Conservation (phyloP, 176 grass and related monocot genomes). For the Themeda triandra region DNA sequence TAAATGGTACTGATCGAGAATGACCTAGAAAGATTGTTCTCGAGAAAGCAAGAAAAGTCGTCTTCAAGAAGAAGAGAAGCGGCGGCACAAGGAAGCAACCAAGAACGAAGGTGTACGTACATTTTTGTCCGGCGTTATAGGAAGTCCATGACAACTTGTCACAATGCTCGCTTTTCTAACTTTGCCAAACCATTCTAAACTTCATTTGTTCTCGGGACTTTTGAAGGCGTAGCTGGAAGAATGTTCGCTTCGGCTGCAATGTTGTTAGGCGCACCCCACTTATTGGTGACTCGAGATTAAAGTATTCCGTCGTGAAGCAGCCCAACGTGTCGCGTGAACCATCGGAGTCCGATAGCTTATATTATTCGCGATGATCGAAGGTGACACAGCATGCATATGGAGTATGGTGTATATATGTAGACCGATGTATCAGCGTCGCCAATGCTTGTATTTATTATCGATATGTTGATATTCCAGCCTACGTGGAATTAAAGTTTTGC, state of each 20-base stretch:
- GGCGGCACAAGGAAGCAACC: not conserved
- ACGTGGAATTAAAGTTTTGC: no score
- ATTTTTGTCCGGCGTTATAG: constrained; percentile 1
- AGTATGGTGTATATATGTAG: no score
- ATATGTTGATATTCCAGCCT: no score
- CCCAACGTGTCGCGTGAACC: constrained; percentile 2
- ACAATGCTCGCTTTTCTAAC: not conserved
- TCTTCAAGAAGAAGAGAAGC: not conserved
- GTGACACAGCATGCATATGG: no score
- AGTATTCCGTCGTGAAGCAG: not conserved
- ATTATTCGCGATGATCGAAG: no score
- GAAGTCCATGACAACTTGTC: not conserved
- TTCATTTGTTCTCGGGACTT: not conserved
- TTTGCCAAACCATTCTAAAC: constrained; percentile 14
- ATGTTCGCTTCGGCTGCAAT: not conserved
- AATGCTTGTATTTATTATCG: no score
- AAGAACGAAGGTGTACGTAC: not conserved
- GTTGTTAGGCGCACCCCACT: not conserved
- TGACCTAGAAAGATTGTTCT: not conserved
- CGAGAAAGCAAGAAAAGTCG: not conserved
- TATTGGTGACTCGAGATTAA: not conserved
- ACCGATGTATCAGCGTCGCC: no score
- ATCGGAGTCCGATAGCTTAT: no score
- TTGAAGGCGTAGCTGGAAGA: constrained; percentile 25
- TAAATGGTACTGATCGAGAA: constrained; percentile 1